A percentile compares a stretch with the other conserved stretches of the same genome.
phyloP scores from a whole-genome alignment of 495 filamentous ascomycete genomes.

The Entonaema liquescens region DNA sequence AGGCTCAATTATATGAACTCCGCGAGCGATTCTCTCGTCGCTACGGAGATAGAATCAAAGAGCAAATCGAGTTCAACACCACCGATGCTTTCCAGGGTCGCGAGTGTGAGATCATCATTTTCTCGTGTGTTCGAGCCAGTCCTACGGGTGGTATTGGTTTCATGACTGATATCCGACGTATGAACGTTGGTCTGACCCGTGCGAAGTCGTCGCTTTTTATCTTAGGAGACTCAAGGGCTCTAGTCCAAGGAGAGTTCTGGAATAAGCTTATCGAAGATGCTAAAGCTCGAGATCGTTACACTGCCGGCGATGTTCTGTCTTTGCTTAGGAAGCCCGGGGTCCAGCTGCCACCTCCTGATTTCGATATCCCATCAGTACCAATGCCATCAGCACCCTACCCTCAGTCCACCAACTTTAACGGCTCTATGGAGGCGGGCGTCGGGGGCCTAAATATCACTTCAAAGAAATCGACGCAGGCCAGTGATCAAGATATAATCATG shows the following conservation, averaged over 20 bases:
- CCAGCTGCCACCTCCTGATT: slow-evolving; percentile 31
- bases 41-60: slow-evolving; percentile 79
- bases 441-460: background rate
- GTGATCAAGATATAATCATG: slow-evolving; percentile 42
- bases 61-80: slow-evolving; percentile 93
- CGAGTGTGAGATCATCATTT: slow-evolving; percentile 97
- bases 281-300: slow-evolving; percentile 76
- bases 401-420: background rate
- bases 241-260: slow-evolving; percentile 92
- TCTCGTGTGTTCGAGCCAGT: slow-evolving; percentile 95
- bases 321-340: slow-evolving; percentile 52
- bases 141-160: slow-evolving; percentile 93
- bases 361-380: slow-evolving; percentile 13
- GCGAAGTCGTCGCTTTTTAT: slow-evolving; percentile 97
- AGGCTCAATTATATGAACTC: slow-evolving; percentile 85
- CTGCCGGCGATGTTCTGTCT: slow-evolving; percentile 67
- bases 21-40: slow-evolving; percentile 71
- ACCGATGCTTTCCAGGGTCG: slow-evolving; percentile 98
- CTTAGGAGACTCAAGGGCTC: slow-evolving; percentile 85
- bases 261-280: slow-evolving; percentile 82
- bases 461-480: background rate
- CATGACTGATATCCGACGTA: slow-evolving; percentile 96
- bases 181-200: slow-evolving; percentile 98
- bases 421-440: background rate
- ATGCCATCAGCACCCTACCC: slow-evolving; percentile 1